Conservation (phyloP, 495 filamentous ascomycete species). For the Penicillium argentinense region DNA sequence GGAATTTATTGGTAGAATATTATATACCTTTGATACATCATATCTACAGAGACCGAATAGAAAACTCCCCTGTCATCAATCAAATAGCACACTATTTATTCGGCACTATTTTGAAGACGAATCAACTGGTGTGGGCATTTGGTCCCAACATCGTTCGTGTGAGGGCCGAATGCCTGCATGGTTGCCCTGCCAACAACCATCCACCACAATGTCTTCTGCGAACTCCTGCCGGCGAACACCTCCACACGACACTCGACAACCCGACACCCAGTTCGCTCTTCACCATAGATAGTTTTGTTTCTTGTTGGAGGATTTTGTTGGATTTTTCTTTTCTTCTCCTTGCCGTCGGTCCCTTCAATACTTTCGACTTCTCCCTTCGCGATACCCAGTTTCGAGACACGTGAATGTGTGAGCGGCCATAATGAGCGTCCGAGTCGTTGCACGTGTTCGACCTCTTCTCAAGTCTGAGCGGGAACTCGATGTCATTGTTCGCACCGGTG, state of each 20-base stretch:
- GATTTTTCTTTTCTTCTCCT: slow-evolving; percentile 14
- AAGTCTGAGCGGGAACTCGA: slow-evolving; percentile 80
- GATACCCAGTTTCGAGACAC: neutral
- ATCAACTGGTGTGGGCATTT: too few relatives aligned
- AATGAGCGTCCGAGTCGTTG: slow-evolving; percentile 78
- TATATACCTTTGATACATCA: too few relatives aligned
- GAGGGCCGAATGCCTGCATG: neutral
- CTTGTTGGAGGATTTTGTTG: slow-evolving; percentile 12
- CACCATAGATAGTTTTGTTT: slow-evolving; percentile 22
- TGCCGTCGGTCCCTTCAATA: slow-evolving; percentile 3
- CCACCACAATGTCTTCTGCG: slow-evolving; percentile 15
- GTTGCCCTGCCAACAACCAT: slow-evolving; percentile 38
- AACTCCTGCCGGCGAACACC: slow-evolving; percentile 8
- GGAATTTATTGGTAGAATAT: too few relatives aligned
- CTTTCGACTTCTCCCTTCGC: slow-evolving; percentile 4
- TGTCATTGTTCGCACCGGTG: slow-evolving; percentile 68
- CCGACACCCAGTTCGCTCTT: slow-evolving; percentile 17
- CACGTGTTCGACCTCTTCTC: slow-evolving; percentile 83
- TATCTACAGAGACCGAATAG: too few relatives aligned
- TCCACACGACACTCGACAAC: slow-evolving; percentile 13
- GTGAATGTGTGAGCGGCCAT: slow-evolving; percentile 24
- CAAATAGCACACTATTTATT: too few relatives aligned
- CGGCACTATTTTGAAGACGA: too few relatives aligned
- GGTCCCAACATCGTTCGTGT: too few relatives aligned
- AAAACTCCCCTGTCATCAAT: too few relatives aligned